phyloP scores from a whole-genome alignment of 2,329 filamentous ascomycete species.

The Fusarium multiceps region DNA sequence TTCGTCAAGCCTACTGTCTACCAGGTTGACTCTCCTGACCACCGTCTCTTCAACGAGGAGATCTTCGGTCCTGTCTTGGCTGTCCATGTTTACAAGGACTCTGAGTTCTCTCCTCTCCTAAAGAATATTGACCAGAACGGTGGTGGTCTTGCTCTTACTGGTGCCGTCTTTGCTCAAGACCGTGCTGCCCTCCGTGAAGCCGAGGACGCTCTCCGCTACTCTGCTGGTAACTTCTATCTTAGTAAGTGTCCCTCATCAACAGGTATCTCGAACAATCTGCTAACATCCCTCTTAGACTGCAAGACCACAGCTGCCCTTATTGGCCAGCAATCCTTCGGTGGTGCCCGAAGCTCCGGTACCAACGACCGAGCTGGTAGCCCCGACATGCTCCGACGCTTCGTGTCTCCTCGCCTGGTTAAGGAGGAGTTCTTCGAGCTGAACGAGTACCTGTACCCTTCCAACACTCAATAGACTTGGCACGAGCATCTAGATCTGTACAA shows the following conservation, averaged over 20 bases:
- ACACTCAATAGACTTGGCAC: conserved; percentile 49
- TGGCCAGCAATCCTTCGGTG: conserved; percentile 67
- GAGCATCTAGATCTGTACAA: conserved; percentile 30
- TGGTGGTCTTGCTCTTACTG: conserved; percentile 60
- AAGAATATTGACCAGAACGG: conserved; percentile 54
- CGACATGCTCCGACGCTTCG: conserved; percentile 62
- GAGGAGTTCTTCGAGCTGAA: conserved; percentile 57
- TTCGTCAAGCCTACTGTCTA: conserved; percentile 88
- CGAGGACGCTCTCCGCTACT: conserved; percentile 62
- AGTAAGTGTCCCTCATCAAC: conserved; percentile 44
- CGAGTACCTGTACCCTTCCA: conserved; percentile 62
- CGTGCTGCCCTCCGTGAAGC: conserved; percentile 61
- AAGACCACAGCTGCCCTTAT: conserved; percentile 68
- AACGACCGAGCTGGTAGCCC: conserved; percentile 68
- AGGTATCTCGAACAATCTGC: fast-evolving
- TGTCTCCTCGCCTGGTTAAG: conserved; percentile 64
- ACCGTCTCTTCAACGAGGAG: conserved; percentile 79
- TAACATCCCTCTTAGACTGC: conserved; percentile 51
- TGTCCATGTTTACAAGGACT: conserved; percentile 81
- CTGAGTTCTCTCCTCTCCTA: conserved; percentile 53
- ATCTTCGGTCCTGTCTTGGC: conserved; percentile 84
- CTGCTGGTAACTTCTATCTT: conserved; percentile 68
- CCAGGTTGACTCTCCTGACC: conserved; percentile 75
- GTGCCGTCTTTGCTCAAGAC: conserved; percentile 62
- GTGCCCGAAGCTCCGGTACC: conserved; percentile 63